Base-by-base conservation (phyloP, 1,139 yeast species). In the Blastobotrys raffinosifermentans region DNA sequence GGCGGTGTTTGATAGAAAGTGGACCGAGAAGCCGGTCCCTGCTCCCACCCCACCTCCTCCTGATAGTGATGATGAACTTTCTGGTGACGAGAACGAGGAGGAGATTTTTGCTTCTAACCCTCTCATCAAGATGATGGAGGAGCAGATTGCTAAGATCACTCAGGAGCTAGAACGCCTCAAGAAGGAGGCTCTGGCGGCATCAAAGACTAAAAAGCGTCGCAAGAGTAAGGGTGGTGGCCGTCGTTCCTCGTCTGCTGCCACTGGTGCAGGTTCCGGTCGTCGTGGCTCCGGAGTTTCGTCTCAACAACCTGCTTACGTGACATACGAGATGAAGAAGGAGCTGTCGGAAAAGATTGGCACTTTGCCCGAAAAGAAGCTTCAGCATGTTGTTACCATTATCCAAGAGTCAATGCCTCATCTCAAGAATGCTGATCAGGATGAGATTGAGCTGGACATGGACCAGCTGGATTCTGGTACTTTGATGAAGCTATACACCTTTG, bases 301-400 rank as follows among this genome's bases (percentile, higher is more conserved):
- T 32, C 37, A 42, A 44, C 40, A 34, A 38, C 60, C 56, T 14
- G 49, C 48, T 23, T 61, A 47, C 38, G 60, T 58, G 42, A 85
- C 96, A 0, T 91, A 85, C 58, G 97, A 89, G 57, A 91, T 91
- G 97, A 91, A 93, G 72, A 85, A 86, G 58, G 94, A 86, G 59
- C 80, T 91, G 39, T 78, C 91, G 40, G 96, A 87, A 55, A 77
- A 80, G 53, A 91, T 91, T 56, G 79, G 77, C 43, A 53, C 70
- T 31, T 68, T 80, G 49, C 75, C 87, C 22, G 94, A 86, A 48
- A 79, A 81, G 61, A 85, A 84, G 64, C 67, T 91, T 53, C 85
- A 81, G 51, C 82, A 83, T 41, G 94, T 87, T 26, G 74, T 91
- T 47, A 77, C 82, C 39, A 86, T 91, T 47, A 86, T 91, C 50